Evolutionary conservation across 805 yeast species (phyloP).

Genomic region (Komagataella phaffii): DNA sequence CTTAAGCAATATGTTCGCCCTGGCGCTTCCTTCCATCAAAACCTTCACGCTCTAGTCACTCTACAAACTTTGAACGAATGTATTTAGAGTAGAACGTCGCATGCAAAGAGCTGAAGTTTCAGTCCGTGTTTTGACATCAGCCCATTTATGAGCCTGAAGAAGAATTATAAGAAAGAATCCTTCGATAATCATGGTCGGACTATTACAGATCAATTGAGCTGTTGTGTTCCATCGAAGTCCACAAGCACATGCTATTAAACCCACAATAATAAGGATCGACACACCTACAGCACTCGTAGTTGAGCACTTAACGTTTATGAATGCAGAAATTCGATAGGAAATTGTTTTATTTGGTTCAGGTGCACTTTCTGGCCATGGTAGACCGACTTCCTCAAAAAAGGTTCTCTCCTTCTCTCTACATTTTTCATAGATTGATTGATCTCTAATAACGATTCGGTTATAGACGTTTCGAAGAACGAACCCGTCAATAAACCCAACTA

Average conservation of each 20-base stretch:
- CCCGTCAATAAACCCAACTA: conserved; percentile 28
- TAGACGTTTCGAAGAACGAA: conserved; percentile 23
- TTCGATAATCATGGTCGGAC: neutral
- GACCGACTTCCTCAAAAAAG: neutral
- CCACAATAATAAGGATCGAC: neutral
- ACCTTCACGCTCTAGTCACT: neutral
- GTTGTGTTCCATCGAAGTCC: neutral
- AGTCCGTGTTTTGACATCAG: neutral
- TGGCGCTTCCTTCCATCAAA: neutral
- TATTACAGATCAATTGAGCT: neutral
- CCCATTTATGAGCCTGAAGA: neutral
- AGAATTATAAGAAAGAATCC: neutral
- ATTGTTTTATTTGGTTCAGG: neutral
- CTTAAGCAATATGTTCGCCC: neutral
- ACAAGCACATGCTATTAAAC: neutral
- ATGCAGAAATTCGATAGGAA: neutral
- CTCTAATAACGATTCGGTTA: neutral
- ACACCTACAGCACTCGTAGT: neutral
- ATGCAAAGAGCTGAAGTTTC: neutral
- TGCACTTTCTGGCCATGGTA: neutral
- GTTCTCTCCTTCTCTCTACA: neutral
- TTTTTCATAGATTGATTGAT: neutral
- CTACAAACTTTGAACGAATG: neutral
- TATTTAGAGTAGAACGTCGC: neutral
- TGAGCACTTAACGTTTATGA: neutral